Conservation (phyloP, 768 basidiomycete genomes). For the Kwoniella sp. region DNA sequence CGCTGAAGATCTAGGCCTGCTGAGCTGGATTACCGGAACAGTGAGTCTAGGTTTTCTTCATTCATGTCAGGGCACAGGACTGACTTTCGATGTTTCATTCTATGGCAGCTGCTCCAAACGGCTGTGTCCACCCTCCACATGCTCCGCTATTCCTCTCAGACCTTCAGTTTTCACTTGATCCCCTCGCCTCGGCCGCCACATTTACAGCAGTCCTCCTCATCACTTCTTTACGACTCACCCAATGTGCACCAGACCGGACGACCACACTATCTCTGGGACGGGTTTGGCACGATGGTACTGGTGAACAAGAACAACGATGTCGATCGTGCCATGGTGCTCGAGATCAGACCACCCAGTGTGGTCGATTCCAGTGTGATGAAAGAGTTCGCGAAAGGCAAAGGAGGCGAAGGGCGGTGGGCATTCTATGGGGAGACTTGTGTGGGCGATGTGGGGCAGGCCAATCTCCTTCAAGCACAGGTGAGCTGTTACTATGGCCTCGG, state of each 20-base stretch:
- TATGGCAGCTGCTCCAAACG: constrained; percentile 48
- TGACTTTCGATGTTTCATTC: too few relatives aligned
- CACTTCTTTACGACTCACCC: background rate
- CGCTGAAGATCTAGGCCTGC: constrained; percentile 48
- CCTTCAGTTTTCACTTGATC: constrained; percentile 50
- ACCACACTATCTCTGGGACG: constrained; percentile 45
- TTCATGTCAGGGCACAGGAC: constrained; percentile 1
- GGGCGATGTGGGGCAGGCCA: constrained; percentile 53
- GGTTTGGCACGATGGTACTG: constrained; percentile 51
- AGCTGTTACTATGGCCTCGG: constrained; percentile 4
- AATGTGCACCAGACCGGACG: background rate
- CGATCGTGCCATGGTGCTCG: constrained; percentile 49
- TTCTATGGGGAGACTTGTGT: constrained; percentile 39
- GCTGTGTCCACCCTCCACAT: constrained; percentile 50
- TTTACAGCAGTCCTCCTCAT: constrained; percentile 7
- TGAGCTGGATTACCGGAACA: constrained; percentile 52
- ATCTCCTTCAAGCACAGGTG: constrained; percentile 52
- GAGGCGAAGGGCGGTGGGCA: constrained; percentile 41
- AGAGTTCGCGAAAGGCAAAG: constrained; percentile 42
- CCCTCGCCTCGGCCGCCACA: constrained; percentile 33
- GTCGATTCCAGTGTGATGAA: constrained; percentile 41
- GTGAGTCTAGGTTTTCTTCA: constrained; percentile 28
- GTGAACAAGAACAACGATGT: constrained; percentile 43
- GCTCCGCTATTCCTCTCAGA: constrained; percentile 47
- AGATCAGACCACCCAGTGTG: constrained; percentile 49